Evolutionary conservation across 805 yeast genomes (phyloP).

Genomic region (Middelhovenomyces tepae): DNA sequence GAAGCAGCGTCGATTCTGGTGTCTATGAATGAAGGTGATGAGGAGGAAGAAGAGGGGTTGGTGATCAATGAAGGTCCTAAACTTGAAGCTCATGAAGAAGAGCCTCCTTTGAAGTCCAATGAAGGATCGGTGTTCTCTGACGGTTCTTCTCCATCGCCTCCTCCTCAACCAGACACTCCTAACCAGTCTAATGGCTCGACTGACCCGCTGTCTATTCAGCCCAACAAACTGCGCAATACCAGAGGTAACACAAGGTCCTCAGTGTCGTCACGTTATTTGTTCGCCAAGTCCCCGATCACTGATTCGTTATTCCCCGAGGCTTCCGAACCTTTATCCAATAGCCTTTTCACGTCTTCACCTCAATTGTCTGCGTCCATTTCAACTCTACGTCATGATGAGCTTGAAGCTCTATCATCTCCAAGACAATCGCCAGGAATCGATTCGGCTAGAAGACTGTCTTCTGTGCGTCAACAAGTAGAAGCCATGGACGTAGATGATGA

Average conservation of each 20-base stretch:
- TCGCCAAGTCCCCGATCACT: constrained; percentile 1
- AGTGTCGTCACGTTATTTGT: not conserved
- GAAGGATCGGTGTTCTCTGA: constrained; percentile 4
- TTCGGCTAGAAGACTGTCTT: constrained; percentile 1
- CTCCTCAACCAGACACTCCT: constrained; percentile 2
- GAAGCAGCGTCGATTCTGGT: constrained; percentile 60
- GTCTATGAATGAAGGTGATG: constrained; percentile 49
- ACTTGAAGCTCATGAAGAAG: not conserved
- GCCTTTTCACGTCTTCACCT: not conserved
- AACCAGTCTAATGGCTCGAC: not conserved
- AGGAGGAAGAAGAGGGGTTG: constrained; percentile 17
- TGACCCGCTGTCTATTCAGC: too few relatives aligned
- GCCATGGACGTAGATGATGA: constrained; percentile 1
- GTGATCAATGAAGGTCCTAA: constrained; percentile 2
- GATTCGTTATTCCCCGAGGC: constrained; percentile 2
- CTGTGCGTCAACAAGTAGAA: constrained; percentile 1
- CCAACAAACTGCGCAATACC: too few relatives aligned
- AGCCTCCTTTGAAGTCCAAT: not conserved
- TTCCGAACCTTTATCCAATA: not conserved
- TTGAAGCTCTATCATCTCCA: too few relatives aligned
- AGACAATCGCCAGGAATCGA: too few relatives aligned
- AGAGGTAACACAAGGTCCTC: not conserved
- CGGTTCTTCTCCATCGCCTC: constrained; percentile 2
- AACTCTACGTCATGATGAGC: constrained; percentile 1
- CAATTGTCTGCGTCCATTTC: not conserved